Percentiles rank a stretch among this genome's conserved stretches.
Conservation (phyloP, 768 basidiomycete genomes). For the Plicaturopsis crispa region DNA sequence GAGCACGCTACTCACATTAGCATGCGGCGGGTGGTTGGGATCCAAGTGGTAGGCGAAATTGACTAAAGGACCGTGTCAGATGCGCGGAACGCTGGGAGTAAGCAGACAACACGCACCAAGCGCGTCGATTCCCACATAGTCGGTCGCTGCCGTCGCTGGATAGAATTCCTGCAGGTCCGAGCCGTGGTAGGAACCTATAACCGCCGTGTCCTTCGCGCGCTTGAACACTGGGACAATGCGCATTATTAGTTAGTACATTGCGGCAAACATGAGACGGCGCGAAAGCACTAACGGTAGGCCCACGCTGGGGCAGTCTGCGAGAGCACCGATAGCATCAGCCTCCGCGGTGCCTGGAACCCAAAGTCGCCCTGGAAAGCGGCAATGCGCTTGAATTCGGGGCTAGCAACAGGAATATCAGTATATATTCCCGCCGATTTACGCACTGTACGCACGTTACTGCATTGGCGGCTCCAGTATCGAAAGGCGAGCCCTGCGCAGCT, state of each 20-base stretch:
- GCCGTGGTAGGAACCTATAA: conserved; percentile 18
- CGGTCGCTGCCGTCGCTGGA: too few relatives aligned
- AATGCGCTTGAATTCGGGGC: conserved; percentile 15
- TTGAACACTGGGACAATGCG: conserved; percentile 21
- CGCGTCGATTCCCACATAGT: too few relatives aligned
- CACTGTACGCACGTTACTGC: too few relatives aligned
- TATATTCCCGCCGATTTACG: too few relatives aligned
- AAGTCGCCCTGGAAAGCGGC: conserved; percentile 21
- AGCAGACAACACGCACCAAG: too few relatives aligned
- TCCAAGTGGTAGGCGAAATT: too few relatives aligned
- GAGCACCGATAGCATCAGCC: conserved; percentile 24
- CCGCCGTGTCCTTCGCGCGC: conserved; percentile 18
- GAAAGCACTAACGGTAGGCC: conserved; percentile 23
- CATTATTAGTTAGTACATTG: too few relatives aligned
- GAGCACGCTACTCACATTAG: too few relatives aligned
- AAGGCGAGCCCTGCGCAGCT: conserved; percentile 10
- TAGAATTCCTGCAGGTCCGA: conserved; percentile 10
- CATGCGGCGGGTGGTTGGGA: too few relatives aligned
- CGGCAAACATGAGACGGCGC: too few relatives aligned
- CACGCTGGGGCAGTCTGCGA: conserved; percentile 23
- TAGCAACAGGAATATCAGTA: not conserved
- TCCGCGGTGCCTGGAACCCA: conserved; percentile 24
- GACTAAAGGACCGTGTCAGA: too few relatives aligned
- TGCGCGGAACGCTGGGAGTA: too few relatives aligned
- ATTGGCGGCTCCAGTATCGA: conserved; percentile 7